These are phyloP conservation scores for Aspergillus cristatus DNA, from an alignment of 495 filamentous ascomycete species.

Conservation along the genomic window DNA sequence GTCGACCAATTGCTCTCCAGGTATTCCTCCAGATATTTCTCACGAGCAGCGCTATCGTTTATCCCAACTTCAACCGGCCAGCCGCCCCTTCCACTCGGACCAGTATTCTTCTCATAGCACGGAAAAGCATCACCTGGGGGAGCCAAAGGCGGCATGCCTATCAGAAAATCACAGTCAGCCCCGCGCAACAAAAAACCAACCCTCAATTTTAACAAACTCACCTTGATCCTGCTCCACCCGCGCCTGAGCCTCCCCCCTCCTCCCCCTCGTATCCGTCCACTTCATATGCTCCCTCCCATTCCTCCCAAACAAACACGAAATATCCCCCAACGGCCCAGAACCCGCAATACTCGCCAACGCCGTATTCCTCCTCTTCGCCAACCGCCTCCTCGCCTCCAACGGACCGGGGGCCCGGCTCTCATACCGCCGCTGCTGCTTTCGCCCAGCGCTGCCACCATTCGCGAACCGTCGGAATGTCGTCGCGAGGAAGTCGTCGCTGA, in stretches of 20 bases:
- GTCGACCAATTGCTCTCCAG: constrained; percentile 14
- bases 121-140: no score
- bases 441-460: no score
- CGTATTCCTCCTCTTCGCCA: constrained; percentile 42
- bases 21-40: constrained; percentile 11
- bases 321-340: constrained; percentile 21
- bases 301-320: constrained; percentile 33
- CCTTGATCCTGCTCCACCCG: constrained; percentile 15
- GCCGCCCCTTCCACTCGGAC: neutral
- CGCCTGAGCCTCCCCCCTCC: constrained; percentile 11
- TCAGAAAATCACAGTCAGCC: no score
- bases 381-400: constrained; percentile 47
- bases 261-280: constrained; percentile 28
- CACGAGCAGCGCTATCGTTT: constrained; percentile 1
- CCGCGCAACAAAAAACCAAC: no score
- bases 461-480: constrained; percentile 40
- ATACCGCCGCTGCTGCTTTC: constrained; percentile 29
- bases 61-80: neutral
- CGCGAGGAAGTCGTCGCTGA: constrained; percentile 45
- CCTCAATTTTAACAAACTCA: no score
- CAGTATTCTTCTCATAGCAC: no score
- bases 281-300: constrained; percentile 40
- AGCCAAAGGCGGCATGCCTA: no score
- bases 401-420: constrained; percentile 50
- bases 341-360: constrained; percentile 30